A percentile compares a stretch with the other conserved stretches of the same genome.
Conservation (phyloP, 2,329 filamentous ascomycete species). For the Fusarium mexicanum region DNA sequence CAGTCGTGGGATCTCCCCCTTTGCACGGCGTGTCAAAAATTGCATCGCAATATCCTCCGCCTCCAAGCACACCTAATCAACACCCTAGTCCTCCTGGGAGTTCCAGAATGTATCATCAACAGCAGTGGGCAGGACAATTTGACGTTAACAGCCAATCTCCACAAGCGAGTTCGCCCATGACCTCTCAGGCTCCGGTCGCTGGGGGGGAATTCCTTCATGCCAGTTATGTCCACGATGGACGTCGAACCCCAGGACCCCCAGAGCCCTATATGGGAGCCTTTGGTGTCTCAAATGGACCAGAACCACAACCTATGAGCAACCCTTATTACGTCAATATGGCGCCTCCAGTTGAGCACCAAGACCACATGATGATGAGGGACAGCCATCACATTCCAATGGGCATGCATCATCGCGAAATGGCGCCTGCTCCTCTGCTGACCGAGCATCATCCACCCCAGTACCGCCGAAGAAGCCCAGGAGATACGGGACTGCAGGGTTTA, state of each 20-base stretch:
- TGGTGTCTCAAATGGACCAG: constrained; percentile 47
- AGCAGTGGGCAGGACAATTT: constrained; percentile 54
- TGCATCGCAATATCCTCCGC: constrained; percentile 52
- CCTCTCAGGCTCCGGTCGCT: constrained; percentile 49
- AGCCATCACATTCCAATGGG: constrained; percentile 37
- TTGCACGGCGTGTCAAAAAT: constrained; percentile 56
- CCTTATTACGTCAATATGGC: constrained; percentile 45
- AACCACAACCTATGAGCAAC: constrained; percentile 39
- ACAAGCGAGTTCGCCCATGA: constrained; percentile 58
- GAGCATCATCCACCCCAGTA: constrained; percentile 37
- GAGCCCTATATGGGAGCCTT: constrained; percentile 51
- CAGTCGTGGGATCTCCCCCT: constrained; percentile 59
- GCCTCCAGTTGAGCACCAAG: constrained; percentile 41
- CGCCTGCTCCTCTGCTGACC: constrained; percentile 35
- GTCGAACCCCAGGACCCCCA: constrained; percentile 50
- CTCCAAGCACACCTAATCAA: constrained; percentile 51
- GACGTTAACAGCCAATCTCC: constrained; percentile 54
- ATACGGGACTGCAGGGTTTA: constrained; percentile 11
- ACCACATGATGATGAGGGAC: constrained; percentile 40
- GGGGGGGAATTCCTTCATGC: constrained; percentile 49
- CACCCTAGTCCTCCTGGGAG: constrained; percentile 60
- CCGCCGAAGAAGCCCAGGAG: constrained; percentile 42
- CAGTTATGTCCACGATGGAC: constrained; percentile 52
- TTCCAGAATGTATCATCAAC: constrained; percentile 57
- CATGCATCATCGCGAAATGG: constrained; percentile 40